Conservation (phyloP, 495 filamentous ascomycete genomes). For the Hypoxylon cercidicola region DNA sequence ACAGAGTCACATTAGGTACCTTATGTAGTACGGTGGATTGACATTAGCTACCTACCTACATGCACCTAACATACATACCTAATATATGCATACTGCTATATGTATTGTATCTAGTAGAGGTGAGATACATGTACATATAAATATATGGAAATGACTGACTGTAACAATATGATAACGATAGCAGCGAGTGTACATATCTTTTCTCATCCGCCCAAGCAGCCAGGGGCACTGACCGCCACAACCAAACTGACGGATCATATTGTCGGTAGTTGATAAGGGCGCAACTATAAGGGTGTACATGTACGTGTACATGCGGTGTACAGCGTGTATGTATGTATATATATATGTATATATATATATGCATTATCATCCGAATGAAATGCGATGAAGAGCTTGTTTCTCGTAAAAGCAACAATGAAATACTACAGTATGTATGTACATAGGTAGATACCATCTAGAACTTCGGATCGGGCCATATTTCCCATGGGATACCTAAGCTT, state of each 20-base stretch:
- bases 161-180: background rate
- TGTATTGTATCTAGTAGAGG: too few relatives aligned
- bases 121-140: background rate
- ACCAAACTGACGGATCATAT: background rate
- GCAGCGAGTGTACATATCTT: too few relatives aligned
- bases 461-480: conserved; percentile 7
- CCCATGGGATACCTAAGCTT: conserved; percentile 1
- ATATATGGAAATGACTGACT: background rate
- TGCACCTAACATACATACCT: background rate
- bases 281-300: too few relatives aligned
- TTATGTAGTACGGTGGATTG: too few relatives aligned
- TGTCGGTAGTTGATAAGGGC: background rate
- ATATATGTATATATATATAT: too few relatives aligned
- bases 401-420: conserved; percentile 1
- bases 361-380: too few relatives aligned
- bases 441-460: background rate
- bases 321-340: too few relatives aligned
- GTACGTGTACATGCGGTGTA: too few relatives aligned
- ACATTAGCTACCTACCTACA: too few relatives aligned
- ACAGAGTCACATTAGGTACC: conserved; percentile 15
- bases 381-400: too few relatives aligned
- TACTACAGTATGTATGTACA: too few relatives aligned
- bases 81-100: too few relatives aligned
- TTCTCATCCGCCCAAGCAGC: background rate
- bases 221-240: background rate